Conservation (phyloP, 805 yeast genomes). For the Sporopachydermia quercuum region DNA sequence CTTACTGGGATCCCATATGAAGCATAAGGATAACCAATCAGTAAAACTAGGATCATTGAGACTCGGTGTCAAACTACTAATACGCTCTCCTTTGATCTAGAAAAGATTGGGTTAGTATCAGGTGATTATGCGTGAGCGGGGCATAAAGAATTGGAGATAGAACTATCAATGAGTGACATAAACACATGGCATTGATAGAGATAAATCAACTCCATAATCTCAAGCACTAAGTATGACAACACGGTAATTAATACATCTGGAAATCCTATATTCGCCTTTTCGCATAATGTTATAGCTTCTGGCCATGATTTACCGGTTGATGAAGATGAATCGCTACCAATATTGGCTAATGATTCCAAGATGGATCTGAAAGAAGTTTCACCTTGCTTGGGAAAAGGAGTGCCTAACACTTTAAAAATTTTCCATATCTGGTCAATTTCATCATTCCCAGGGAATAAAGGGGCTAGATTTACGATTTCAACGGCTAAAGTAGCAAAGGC, state of each 20-base stretch:
- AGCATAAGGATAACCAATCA: slow-evolving; percentile 21
- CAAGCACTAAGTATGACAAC: too few relatives aligned
- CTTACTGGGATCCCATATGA: slow-evolving; percentile 63
- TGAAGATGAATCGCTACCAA: too few relatives aligned
- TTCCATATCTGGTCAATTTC: slow-evolving; percentile 68
- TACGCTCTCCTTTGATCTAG: slow-evolving; percentile 10
- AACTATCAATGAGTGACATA: too few relatives aligned
- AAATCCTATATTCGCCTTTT: neutral
- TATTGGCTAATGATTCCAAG: too few relatives aligned
- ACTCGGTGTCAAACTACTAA: slow-evolving; percentile 31
- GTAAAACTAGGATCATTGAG: slow-evolving; percentile 21
- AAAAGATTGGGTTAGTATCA: neutral
- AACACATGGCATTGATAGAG: too few relatives aligned
- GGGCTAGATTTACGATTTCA: slow-evolving; percentile 56
- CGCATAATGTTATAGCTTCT: neutral
- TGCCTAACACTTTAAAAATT: slow-evolving; percentile 55
- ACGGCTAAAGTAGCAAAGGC: slow-evolving; percentile 72
- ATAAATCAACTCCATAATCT: too few relatives aligned
- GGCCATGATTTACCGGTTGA: neutral
- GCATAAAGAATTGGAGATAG: too few relatives aligned
- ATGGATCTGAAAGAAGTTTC: too few relatives aligned
- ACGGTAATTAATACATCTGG: too few relatives aligned
- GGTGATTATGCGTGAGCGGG: too few relatives aligned
- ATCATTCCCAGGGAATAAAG: slow-evolving; percentile 72
- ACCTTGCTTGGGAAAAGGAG: slow-evolving; percentile 54